A percentile compares a stretch with the other conserved stretches of the same genome.
Evolutionary conservation across 2,329 filamentous ascomycete genomes (phyloP).

Genomic region (Madurella mycetomatis): DNA sequence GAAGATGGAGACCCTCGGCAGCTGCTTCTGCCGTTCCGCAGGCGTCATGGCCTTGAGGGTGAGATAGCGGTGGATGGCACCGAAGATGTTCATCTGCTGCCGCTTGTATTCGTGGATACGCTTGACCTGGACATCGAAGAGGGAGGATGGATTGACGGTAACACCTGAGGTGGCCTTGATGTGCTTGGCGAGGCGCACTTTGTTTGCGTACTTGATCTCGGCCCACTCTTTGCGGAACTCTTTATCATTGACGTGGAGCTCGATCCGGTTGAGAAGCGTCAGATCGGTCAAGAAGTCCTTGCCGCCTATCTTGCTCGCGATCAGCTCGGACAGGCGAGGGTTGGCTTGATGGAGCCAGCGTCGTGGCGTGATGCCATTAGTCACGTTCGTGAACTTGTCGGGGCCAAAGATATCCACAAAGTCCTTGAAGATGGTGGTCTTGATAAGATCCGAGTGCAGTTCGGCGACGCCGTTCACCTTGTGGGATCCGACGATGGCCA

Average conservation of each 20-base stretch:
- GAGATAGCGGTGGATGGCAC: conserved; percentile 91
- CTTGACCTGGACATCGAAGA: conserved; percentile 98
- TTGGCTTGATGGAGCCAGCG: conserved; percentile 98
- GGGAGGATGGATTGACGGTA: conserved; percentile 75
- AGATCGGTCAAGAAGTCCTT: conserved; percentile 86
- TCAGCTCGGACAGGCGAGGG: conserved; percentile 83
- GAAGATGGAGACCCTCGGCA: conserved; percentile 89
- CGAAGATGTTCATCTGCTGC: conserved; percentile 98
- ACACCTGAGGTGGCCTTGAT: conserved; percentile 80
- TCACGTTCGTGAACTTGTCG: conserved; percentile 98
- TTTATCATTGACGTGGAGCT: conserved; percentile 78
- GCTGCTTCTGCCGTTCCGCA: conserved; percentile 79
- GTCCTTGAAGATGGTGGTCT: conserved; percentile 99
- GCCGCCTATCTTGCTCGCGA: conserved; percentile 81
- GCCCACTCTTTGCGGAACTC: conserved; percentile 91
- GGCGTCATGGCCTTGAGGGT: conserved; percentile 79
- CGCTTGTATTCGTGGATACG: conserved; percentile 99
- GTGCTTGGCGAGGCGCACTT: conserved; percentile 83
- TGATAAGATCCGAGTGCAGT: conserved; percentile 94
- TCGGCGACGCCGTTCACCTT: conserved; percentile 99
- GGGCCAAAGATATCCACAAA: conserved; percentile 92
- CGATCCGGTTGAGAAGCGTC: conserved; percentile 78
- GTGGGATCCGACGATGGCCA: conserved; percentile 95
- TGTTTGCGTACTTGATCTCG: conserved; percentile 95
- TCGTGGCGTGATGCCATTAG: conserved; percentile 93